A percentile compares a stretch with the other conserved stretches of the same genome.
These are phyloP conservation scores for Earliella scabrosa DNA, from an alignment of 1,284 basidiomycete genomes.

Conservation along the genomic window DNA sequence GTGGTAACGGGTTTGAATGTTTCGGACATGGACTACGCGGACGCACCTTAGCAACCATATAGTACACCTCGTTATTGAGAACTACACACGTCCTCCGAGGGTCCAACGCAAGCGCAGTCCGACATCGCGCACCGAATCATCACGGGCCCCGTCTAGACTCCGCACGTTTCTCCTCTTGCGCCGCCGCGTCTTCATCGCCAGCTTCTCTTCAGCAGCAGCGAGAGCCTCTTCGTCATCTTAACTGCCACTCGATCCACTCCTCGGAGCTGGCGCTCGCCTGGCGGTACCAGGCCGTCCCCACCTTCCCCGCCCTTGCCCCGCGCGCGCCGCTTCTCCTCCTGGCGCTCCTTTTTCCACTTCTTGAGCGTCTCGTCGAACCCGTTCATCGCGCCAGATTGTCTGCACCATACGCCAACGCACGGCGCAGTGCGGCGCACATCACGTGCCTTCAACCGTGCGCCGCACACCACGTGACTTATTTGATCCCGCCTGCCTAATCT, in stretches of 20 bases:
- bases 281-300: conserved; percentile 6
- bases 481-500: too few species aligned
- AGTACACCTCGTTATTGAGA: too few species aligned
- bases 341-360: conserved; percentile 35
- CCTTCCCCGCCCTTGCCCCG: conserved; percentile 9
- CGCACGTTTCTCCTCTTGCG: conserved; percentile 20
- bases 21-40: too few species aligned
- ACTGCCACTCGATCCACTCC: conserved; percentile 14
- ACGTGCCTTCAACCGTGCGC: too few species aligned
- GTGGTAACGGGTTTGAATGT: background rate
- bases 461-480: too few species aligned
- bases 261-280: conserved; percentile 20
- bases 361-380: conserved; percentile 33
- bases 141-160: background rate
- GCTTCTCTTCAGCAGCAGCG: conserved; percentile 9
- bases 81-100: too few species aligned
- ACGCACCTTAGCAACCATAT: too few species aligned
- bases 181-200: conserved; percentile 24
- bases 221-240: conserved; percentile 4
- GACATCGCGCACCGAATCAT: too few species aligned
- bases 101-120: too few species aligned
- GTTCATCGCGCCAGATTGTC: conserved; percentile 34
- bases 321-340: conserved; percentile 29
- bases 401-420: too few species aligned
- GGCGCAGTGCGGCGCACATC: too few species aligned